A percentile compares a stretch with the other conserved stretches of the same genome.
Evolutionary conservation across 345 rosid species (phyloP).

Genomic region (Acer saccharum): DNA sequence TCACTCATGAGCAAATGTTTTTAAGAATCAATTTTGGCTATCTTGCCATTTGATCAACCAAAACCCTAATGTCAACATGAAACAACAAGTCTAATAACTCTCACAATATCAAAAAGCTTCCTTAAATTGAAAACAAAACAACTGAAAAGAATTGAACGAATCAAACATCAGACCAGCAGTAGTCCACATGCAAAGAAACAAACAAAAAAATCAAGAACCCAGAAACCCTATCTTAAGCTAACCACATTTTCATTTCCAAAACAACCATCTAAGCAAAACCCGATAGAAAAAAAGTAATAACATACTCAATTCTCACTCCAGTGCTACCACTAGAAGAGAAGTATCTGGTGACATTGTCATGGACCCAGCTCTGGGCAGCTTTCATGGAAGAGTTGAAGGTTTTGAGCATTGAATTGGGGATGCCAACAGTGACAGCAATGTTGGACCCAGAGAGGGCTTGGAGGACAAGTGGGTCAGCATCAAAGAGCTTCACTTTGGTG

Average conservation of each 20-base stretch:
- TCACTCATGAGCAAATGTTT: not conserved
- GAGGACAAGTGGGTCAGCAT: slow-evolving; percentile 73
- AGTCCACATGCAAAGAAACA: not conserved
- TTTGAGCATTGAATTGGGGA: slow-evolving; percentile 65
- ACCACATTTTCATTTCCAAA: slow-evolving; percentile 3
- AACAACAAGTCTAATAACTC: not conserved
- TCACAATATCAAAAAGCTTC: not conserved
- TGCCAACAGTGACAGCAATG: slow-evolving; percentile 68
- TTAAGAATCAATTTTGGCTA: not conserved
- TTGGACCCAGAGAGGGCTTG: slow-evolving; percentile 76
- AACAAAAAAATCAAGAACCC: not conserved
- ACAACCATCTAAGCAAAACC: not conserved
- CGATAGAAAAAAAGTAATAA: not conserved
- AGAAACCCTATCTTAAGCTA: not conserved
- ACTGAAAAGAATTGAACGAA: not conserved
- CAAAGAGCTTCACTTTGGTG: slow-evolving; percentile 70
- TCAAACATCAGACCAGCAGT: not conserved
- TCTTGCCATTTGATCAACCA: not conserved
- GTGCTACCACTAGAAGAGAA: slow-evolving; percentile 43
- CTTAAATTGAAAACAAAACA: not conserved
- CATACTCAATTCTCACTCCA: slow-evolving; percentile 73
- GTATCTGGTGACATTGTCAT: slow-evolving; percentile 96
- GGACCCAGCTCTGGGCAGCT: slow-evolving; percentile 86
- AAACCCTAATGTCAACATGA: not conserved
- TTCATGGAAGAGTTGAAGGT: slow-evolving; percentile 70